Evolutionary conservation across 805 yeast genomes (phyloP).

Genomic region (Candida ortonii): DNA sequence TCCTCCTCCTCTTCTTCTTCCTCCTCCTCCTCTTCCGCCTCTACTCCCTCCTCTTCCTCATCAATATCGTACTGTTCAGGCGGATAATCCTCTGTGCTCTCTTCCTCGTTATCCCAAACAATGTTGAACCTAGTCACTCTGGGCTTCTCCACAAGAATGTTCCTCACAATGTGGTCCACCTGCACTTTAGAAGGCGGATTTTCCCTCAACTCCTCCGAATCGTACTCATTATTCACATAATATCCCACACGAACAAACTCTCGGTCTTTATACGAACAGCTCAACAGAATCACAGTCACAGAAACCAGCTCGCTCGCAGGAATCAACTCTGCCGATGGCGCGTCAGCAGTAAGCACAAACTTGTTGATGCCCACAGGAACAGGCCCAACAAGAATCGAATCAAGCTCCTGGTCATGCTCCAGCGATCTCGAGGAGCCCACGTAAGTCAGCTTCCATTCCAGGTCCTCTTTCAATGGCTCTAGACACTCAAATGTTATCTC

Average conservation of each 20-base stretch:
- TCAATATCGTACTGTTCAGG: constrained; percentile 66
- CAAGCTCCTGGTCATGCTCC: constrained; percentile 96
- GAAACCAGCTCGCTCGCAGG: constrained; percentile 95
- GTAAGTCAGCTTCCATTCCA: constrained; percentile 96
- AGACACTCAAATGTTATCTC: constrained; percentile 97
- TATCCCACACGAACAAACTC: constrained; percentile 98
- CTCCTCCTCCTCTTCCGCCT: constrained; percentile 54
- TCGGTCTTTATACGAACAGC: constrained; percentile 89
- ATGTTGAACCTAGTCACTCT: constrained; percentile 95
- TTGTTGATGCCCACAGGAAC: constrained; percentile 97
- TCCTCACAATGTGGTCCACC: constrained; percentile 90
- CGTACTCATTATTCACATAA: constrained; percentile 96
- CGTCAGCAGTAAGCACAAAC: constrained; percentile 90
- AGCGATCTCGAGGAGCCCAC: constrained; percentile 93
- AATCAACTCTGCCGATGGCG: constrained; percentile 92
- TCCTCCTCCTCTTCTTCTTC: constrained; percentile 56
- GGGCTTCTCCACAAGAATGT: constrained; percentile 95
- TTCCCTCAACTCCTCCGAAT: constrained; percentile 86
- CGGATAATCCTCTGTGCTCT: constrained; percentile 68
- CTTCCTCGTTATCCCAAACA: constrained; percentile 80
- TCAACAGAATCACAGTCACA: constrained; percentile 88
- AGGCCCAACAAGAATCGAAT: constrained; percentile 96
- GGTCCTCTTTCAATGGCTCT: constrained; percentile 85
- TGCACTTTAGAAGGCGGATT: constrained; percentile 93
- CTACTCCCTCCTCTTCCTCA: constrained; percentile 59